Conservation (phyloP, 1,284 basidiomycete genomes). For the Rhodotorula glutinis region DNA sequence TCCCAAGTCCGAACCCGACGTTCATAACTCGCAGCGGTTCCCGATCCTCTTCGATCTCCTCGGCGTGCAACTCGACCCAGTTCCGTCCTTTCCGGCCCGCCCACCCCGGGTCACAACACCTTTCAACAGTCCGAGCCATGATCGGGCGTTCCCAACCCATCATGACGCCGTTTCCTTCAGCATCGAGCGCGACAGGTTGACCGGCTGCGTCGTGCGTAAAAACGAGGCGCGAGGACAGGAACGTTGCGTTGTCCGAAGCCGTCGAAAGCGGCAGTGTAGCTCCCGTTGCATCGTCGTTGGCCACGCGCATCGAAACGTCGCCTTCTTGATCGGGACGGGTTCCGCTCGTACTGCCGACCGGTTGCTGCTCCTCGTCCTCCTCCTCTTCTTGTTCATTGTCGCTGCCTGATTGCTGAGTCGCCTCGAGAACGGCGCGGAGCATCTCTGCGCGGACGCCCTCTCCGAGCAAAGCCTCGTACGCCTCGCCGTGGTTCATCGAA, state of each 20-base stretch:
- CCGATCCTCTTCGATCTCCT: slow-evolving; percentile 28
- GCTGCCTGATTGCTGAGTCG: neutral
- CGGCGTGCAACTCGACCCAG: neutral
- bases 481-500: slow-evolving; percentile 70
- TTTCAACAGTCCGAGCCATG: slow-evolving; percentile 68
- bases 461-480: slow-evolving; percentile 74
- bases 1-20: slow-evolving; percentile 90
- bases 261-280: slow-evolving; percentile 48
- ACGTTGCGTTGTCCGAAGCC: slow-evolving; percentile 69
- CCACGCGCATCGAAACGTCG: slow-evolving; percentile 11
- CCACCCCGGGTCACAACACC: slow-evolving; percentile 56
- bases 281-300: slow-evolving; percentile 13
- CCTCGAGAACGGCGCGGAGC: slow-evolving; percentile 46
- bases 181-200: slow-evolving; percentile 73
- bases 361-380: neutral
- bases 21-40: slow-evolving; percentile 72
- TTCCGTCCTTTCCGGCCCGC: slow-evolving; percentile 38
- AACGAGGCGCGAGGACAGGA: slow-evolving; percentile 66
- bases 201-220: slow-evolving; percentile 71
- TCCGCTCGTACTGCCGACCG: neutral
- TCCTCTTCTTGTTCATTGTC: neutral
- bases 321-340: slow-evolving; percentile 31
- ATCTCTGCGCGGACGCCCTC: slow-evolving; percentile 70
- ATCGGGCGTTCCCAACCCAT: slow-evolving; percentile 90
- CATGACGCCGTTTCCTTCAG: slow-evolving; percentile 65